phyloP scores from a whole-genome alignment of 306 rosid genomes.

The Prunus armeniaca region DNA sequence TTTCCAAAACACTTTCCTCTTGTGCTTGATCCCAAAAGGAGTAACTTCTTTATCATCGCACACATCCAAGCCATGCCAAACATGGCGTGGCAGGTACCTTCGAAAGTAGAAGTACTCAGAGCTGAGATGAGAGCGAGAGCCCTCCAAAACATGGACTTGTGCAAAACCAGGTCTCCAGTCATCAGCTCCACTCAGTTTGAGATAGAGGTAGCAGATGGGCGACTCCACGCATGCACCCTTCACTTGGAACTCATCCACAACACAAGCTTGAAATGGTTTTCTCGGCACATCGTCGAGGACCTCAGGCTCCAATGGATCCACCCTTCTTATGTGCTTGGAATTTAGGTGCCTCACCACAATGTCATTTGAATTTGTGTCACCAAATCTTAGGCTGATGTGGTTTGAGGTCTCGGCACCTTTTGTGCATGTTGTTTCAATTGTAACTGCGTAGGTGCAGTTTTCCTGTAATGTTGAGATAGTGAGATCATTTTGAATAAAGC shows the following conservation, averaged over 20 bases:
- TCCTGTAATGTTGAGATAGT: slow-evolving; percentile 23
- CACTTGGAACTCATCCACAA: slow-evolving; percentile 65
- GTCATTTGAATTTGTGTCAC: slow-evolving; percentile 63
- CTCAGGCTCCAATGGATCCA: slow-evolving; percentile 54
- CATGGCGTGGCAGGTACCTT: slow-evolving; percentile 56
- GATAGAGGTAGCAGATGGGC: slow-evolving; percentile 66
- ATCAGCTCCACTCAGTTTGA: slow-evolving; percentile 58
- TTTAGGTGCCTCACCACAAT: slow-evolving; percentile 57
- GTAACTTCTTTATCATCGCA: slow-evolving; percentile 64
- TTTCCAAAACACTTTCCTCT: slow-evolving; percentile 39
- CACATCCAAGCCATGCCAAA: slow-evolving; percentile 74
- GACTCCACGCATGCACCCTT: slow-evolving; percentile 57
- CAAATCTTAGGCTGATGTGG: slow-evolving; percentile 68
- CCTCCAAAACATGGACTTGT: slow-evolving; percentile 41
- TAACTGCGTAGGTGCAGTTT: slow-evolving; percentile 60
- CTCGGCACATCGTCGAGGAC: slow-evolving; percentile 62
- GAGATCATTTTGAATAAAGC: background rate
- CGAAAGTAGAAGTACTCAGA: slow-evolving; percentile 62
- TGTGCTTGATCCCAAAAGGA: slow-evolving; percentile 61
- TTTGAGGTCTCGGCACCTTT: slow-evolving; percentile 75
- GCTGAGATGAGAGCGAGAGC: slow-evolving; percentile 36
- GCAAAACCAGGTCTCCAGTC: slow-evolving; percentile 84
- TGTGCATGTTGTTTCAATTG: slow-evolving; percentile 70
- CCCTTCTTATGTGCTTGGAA: slow-evolving; percentile 49
- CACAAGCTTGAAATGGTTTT: slow-evolving; percentile 79